These are phyloP conservation scores for Yarrowia bubula DNA, from an alignment of 805 yeast genomes.

Conservation along the genomic window DNA sequence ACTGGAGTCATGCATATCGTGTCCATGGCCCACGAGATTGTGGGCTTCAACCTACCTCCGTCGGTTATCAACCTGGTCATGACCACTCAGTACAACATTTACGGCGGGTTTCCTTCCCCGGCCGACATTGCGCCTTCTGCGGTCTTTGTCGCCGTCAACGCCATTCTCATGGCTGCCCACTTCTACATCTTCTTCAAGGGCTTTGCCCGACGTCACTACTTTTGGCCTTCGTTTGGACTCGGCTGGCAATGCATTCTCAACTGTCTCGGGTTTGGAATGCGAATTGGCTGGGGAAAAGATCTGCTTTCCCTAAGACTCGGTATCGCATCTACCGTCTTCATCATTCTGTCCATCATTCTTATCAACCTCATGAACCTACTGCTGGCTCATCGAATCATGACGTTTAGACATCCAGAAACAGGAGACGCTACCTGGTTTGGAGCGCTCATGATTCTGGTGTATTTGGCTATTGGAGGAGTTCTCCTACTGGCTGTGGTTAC, in stretches of 20 bases:
- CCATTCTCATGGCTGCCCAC: slow-evolving; percentile 49
- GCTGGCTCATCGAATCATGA: slow-evolving; percentile 68
- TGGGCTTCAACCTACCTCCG: slow-evolving; percentile 1
- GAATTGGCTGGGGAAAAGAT: slow-evolving; percentile 59
- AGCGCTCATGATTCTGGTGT: slow-evolving; percentile 49
- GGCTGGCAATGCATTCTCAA: slow-evolving; percentile 53
- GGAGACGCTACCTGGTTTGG: slow-evolving; percentile 55
- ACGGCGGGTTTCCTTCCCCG: slow-evolving; percentile 59
- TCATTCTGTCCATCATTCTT: slow-evolving; percentile 55
- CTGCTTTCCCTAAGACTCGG: slow-evolving; percentile 50
- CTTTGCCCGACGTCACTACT: slow-evolving; percentile 55
- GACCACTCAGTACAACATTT: slow-evolving; percentile 40
- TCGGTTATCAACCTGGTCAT: not conserved
- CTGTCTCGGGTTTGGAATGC: slow-evolving; percentile 56
- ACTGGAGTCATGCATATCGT: slow-evolving; percentile 17
- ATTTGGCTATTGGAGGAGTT: slow-evolving; percentile 54
- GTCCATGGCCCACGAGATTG: not conserved
- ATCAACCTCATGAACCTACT: slow-evolving; percentile 60
- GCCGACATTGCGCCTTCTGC: slow-evolving; percentile 61
- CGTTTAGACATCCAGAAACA: slow-evolving; percentile 74
- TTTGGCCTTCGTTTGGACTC: slow-evolving; percentile 55
- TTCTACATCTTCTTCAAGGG: slow-evolving; percentile 49
- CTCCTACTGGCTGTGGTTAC: slow-evolving; percentile 69
- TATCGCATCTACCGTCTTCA: slow-evolving; percentile 55
- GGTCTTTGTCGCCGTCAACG: slow-evolving; percentile 54